A percentile compares a stretch with the other conserved stretches of the same genome.
phyloP scores from a whole-genome alignment of 1,284 basidiomycete genomes.

The Mycosarcoma maydis region DNA sequence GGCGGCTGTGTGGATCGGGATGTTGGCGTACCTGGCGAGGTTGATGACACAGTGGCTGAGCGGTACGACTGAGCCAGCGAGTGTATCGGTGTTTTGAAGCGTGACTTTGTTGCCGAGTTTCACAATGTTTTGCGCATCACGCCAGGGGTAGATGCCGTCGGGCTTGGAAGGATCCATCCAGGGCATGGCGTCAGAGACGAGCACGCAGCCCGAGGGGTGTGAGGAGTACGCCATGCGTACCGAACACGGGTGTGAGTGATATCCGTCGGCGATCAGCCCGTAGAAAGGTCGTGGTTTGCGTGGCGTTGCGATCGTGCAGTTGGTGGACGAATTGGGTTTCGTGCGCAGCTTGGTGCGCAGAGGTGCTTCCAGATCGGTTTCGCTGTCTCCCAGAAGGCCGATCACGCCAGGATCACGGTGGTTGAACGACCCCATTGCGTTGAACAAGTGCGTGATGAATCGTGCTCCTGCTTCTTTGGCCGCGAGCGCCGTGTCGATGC shows the following conservation, averaged over 20 bases:
- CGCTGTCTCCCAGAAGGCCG: constrained; percentile 79
- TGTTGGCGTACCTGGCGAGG: constrained; percentile 81
- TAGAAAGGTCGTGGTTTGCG: constrained; percentile 72
- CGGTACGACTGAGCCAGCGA: constrained; percentile 78
- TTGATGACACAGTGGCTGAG: constrained; percentile 84
- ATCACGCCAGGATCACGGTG: constrained; percentile 75
- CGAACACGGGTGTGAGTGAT: constrained; percentile 88
- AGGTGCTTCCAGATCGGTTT: constrained; percentile 15
- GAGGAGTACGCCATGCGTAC: constrained; percentile 84
- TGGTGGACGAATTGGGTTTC: background rate
- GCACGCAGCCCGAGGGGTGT: constrained; percentile 82
- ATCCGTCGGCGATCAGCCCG: constrained; percentile 87
- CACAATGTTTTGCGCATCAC: constrained; percentile 78
- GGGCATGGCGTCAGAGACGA: constrained; percentile 89
- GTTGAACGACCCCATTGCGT: constrained; percentile 87
- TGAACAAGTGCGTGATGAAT: constrained; percentile 90
- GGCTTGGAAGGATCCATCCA: constrained; percentile 83
- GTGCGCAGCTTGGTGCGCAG: background rate
- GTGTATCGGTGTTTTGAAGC: constrained; percentile 83
- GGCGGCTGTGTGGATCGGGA: constrained; percentile 82
- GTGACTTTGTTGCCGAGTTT: constrained; percentile 84
- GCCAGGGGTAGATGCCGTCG: constrained; percentile 87
- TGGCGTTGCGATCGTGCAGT: background rate
- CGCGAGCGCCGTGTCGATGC: constrained; percentile 75
- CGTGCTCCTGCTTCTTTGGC: constrained; percentile 78